Evolutionary conservation across 805 yeast genomes (phyloP).

Genomic region (Hanseniaspora pseudoguilliermondii): DNA sequence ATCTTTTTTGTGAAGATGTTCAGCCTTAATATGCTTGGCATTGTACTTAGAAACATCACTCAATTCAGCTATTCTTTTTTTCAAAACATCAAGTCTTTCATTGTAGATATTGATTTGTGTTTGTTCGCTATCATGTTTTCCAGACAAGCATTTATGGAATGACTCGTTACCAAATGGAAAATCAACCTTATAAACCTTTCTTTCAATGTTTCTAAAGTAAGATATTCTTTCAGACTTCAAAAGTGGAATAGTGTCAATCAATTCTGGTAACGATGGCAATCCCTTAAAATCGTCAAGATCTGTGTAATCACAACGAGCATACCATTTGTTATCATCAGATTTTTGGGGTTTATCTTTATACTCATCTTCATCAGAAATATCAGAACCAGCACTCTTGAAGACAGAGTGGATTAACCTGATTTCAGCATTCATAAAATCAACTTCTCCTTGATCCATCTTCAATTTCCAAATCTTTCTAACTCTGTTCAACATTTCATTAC

Average conservation of each 20-base stretch:
- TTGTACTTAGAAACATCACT: not conserved
- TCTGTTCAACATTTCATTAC: constrained; percentile 34
- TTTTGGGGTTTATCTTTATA: constrained; percentile 18
- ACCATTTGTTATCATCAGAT: constrained; percentile 38
- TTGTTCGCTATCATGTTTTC: constrained; percentile 39
- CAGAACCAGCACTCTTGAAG: constrained; percentile 44
- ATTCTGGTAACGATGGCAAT: constrained; percentile 30
- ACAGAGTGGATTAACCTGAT: constrained; percentile 51
- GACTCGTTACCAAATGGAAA: constrained; percentile 50
- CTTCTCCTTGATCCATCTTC: constrained; percentile 53
- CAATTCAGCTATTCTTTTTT: not conserved
- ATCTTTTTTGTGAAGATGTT: not conserved
- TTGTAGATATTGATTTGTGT: constrained; percentile 39
- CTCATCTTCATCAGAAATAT: constrained; percentile 20
- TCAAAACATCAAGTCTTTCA: constrained; percentile 23
- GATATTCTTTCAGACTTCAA: constrained; percentile 45
- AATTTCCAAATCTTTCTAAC: constrained; percentile 39
- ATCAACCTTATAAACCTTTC: constrained; percentile 31
- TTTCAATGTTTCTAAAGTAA: constrained; percentile 43
- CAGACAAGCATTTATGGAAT: constrained; percentile 44
- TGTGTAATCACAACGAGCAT: constrained; percentile 59
- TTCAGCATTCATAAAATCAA: constrained; percentile 58
- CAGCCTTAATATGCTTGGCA: not conserved
- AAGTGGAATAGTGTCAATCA: constrained; percentile 35
- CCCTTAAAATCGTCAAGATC: constrained; percentile 48